phyloP scores from a whole-genome alignment of 2,329 filamentous ascomycete genomes.

The Trichoderma sp. region DNA sequence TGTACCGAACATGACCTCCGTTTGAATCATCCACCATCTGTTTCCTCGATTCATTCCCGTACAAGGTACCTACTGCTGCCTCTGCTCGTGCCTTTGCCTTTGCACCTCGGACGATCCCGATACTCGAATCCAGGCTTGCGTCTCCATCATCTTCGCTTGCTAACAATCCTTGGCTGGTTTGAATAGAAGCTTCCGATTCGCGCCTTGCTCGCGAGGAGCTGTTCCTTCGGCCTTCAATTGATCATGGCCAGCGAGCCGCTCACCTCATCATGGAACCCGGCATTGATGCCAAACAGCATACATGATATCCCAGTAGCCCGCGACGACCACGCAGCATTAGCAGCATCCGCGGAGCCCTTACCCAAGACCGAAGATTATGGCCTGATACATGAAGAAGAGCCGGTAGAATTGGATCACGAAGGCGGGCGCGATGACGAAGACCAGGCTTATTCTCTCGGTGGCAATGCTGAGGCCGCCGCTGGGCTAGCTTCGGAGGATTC shows the following conservation, averaged over 20 bases:
- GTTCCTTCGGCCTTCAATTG: constrained; percentile 19
- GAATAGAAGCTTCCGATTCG: constrained; percentile 2
- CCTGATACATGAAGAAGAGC: background rate
- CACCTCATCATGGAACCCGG: constrained; percentile 41
- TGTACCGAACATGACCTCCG: constrained; percentile 23
- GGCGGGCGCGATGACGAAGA: constrained; percentile 19
- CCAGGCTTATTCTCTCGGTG: constrained; percentile 26
- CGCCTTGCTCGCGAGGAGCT: constrained; percentile 7
- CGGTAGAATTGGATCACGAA: background rate
- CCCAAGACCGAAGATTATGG: background rate
- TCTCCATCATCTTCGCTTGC: background rate
- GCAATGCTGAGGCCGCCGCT: constrained; percentile 25
- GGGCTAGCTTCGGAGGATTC: constrained; percentile 27
- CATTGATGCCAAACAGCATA: constrained; percentile 37
- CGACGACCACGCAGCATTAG: constrained; percentile 9
- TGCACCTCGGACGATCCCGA: background rate
- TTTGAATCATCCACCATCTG: constrained; percentile 16
- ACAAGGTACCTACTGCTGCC: constrained; percentile 19
- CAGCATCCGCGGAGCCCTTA: constrained; percentile 8
- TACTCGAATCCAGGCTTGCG: background rate
- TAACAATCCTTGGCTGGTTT: background rate
- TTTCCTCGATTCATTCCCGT: constrained; percentile 20
- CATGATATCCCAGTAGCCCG: constrained; percentile 24
- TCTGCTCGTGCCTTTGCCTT: background rate
- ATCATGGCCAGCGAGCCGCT: constrained; percentile 38